These are phyloP conservation scores for Fusarium goolgardi DNA, from an alignment of 2,329 filamentous ascomycete genomes.

Conservation along the genomic window DNA sequence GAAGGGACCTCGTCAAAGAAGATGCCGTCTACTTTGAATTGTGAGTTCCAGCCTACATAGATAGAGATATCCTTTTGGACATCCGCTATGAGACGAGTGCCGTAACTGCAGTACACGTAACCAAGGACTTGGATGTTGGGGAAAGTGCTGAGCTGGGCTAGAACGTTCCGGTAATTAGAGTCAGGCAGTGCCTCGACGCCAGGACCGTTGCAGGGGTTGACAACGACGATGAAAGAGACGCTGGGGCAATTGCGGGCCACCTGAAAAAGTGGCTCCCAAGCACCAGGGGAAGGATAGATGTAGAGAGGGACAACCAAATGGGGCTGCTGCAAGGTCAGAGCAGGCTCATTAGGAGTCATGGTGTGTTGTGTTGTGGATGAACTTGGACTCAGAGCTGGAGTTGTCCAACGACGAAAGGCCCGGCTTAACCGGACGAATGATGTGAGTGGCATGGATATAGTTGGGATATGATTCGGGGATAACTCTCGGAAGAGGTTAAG, in stretches of 20 bases:
- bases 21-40: slow-evolving; percentile 30
- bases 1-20: slow-evolving; percentile 37
- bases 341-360: not conserved
- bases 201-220: slow-evolving; percentile 12
- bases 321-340: not conserved
- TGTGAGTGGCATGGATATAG: not conserved
- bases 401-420: not conserved
- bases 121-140: slow-evolving; percentile 10
- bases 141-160: not conserved
- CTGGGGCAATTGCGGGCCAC: not conserved
- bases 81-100: slow-evolving; percentile 4
- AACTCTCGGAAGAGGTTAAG: not conserved
- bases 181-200: not conserved
- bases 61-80: slow-evolving; percentile 19
- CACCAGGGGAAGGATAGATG: slow-evolving; percentile 10
- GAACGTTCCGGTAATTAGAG: not conserved
- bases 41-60: slow-evolving; percentile 30
- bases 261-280: slow-evolving; percentile 7
- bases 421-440: not conserved
- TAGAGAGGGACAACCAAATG: slow-evolving; percentile 2
- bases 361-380: not conserved
- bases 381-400: not conserved
- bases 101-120: slow-evolving; percentile 38
- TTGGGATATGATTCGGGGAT: not conserved
- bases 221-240: slow-evolving; percentile 6